Base-by-base conservation (phyloP, 306 rosid genomes). In the Cicer arietinum region DNA sequence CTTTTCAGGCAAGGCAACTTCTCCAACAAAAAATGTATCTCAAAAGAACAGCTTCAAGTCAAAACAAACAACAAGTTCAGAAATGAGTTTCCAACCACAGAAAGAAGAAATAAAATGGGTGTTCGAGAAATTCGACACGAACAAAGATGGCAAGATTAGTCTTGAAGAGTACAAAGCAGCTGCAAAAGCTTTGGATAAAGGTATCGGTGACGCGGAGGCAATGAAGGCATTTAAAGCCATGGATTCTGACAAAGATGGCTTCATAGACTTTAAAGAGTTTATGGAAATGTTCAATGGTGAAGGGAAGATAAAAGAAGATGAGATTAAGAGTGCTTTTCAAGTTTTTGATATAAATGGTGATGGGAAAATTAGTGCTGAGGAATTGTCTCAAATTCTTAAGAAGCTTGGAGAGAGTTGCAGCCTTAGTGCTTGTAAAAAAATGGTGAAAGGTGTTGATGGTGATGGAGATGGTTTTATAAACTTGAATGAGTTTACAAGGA, bases 281-380 rank as follows among this genome's bases (percentile, higher is more conserved):
- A 73, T 72, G 84, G 92, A 81, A 30, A 77, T 90, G 77, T 86
- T 83, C 73, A 82, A 73, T 22, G 75, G 75, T 71, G 89, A 77
- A 18, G 85, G 77, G 9, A 78, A 63, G 68, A 60, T 73, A 1
- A 86, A 57, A 10, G 88, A 84, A 3, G 67, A 48, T 0, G 96
- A 92, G 52, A 69, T 92, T 12, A 67, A 84, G 47, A 87, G 84
- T 17, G 93, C 97, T 1, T 93, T 93, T 61, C 81, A 85, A 69
- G 78, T 86, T 14, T 93, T 86, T 13, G 98, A 93, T 86, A 67
- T 87, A 78, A 83, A 93, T n/a, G 89, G 93, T 17, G 89, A 93
- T 77, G 97, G 98, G 42, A 88, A 84, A 73, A 93, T 93, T 41
- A 89, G 89, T 56, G 97, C 97, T 11, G 87, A 89, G 79, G 98